Base-by-base conservation (phyloP, 352 stramenopile species). In the Elongisporangium prolatum region DNA sequence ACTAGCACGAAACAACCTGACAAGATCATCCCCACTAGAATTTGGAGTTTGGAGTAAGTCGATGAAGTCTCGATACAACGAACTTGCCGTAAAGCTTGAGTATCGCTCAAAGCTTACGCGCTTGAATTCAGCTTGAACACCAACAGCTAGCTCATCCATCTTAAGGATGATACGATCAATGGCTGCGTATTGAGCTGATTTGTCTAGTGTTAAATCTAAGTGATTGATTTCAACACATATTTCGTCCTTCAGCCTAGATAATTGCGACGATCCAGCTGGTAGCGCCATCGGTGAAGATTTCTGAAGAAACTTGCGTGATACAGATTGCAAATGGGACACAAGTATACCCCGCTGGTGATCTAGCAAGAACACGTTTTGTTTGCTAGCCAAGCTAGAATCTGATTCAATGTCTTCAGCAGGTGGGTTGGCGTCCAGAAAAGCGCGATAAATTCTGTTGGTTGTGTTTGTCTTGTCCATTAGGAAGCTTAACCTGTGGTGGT, bases 401-500 rank as follows among this genome's bases (percentile, higher is more conserved):
- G 61, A 49, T 44, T 65, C 9, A 34, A 55, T 18, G 56, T 57
- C 8, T 44, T 44, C 34, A 17, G 18, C 37, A n/a, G 59, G n/a
- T 48, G 56, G 57, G 21, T 63, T 54, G n/a, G 57, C 56, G 18
- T 50, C 17, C 9, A 72, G 57, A 51, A 63, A 72, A 16, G 61
- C 56, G 9, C 49, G 50, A 25, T 65, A 71, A 3, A 57, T 9
- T 13, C 25, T 60, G 48, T 56, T 68, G 28, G 52, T 44, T 55
- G 10, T 38, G 64, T 0, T 52, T 54, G 0, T 13, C 25, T 4
- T 69, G 9, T 84, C 79, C 50, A 86, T 77, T 51, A 89, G 64
- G 54, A 88, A 86, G 21, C 77, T 86, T 4, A 89, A 48, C 7
- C 69, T 71, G 14, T 86, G 65, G 38, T 87, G 75, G 24, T 86